Evolutionary conservation across 2,329 filamentous ascomycete species (phyloP).

Genomic region (Alternaria conjuncta): DNA sequence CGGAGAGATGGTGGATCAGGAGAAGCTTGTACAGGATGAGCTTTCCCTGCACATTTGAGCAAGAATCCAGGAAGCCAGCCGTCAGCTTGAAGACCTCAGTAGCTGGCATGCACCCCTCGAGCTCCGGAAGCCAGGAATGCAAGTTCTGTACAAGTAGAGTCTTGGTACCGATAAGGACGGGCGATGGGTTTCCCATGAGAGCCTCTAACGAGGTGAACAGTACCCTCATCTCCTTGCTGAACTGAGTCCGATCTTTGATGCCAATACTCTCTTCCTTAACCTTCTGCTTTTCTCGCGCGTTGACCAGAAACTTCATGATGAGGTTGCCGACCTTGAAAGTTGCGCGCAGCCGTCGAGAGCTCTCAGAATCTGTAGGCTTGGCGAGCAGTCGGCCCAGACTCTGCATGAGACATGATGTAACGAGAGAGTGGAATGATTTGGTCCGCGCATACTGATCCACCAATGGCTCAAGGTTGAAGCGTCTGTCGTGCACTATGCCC

Average conservation of each 20-base stretch:
- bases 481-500: conserved; percentile 90
- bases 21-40: conserved; percentile 90
- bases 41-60: conserved; percentile 85
- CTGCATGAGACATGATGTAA: conserved; percentile 83
- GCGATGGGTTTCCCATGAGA: conserved; percentile 86
- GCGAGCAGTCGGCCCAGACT: conserved; percentile 85
- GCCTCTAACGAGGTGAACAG: conserved; percentile 90
- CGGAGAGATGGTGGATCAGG: conserved; percentile 89
- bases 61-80: conserved; percentile 93
- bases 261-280: conserved; percentile 88
- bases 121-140: conserved; percentile 94
- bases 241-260: conserved; percentile 75
- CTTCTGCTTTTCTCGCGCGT: conserved; percentile 83
- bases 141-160: conserved; percentile 95
- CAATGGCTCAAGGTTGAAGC: conserved; percentile 88
- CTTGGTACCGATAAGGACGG: conserved; percentile 89
- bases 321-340: conserved; percentile 95
- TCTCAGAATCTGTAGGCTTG: conserved; percentile 82
- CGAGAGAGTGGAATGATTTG: conserved; percentile 91
- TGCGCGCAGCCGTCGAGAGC: conserved; percentile 81
- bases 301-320: conserved; percentile 92
- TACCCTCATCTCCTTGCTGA: conserved; percentile 80
- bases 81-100: conserved; percentile 91
- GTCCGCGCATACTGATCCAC: conserved; percentile 91
- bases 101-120: conserved; percentile 74